Percentiles rank a stretch among this genome's conserved stretches.
Evolutionary conservation across 1,284 basidiomycete genomes (phyloP).

Genomic region (Cryptococcus floricola): DNA sequence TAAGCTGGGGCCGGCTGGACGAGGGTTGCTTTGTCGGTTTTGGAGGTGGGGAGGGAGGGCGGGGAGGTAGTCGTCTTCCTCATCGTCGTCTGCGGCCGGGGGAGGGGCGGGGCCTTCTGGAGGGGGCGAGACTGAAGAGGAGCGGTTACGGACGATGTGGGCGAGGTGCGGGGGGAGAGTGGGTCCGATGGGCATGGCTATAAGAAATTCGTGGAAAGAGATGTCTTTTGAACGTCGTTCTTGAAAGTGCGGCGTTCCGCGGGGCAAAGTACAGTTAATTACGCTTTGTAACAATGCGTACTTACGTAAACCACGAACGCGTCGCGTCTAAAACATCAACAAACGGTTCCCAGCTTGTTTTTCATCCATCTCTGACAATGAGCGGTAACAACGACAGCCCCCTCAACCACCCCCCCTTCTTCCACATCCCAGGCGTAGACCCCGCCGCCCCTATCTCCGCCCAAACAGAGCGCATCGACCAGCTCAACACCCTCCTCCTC

Average conservation of each 20-base stretch:
- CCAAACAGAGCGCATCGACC: slow-evolving; percentile 85
- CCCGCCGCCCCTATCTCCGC: slow-evolving; percentile 66
- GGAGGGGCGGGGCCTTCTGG: slow-evolving; percentile 9
- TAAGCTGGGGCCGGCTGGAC: slow-evolving; percentile 4
- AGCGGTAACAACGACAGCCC: slow-evolving; percentile 15
- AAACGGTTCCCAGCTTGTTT: not conserved
- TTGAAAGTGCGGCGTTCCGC: too few relatives aligned
- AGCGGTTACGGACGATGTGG: slow-evolving; percentile 16
- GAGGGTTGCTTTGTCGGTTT: slow-evolving; percentile 20
- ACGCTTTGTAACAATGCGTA: too few relatives aligned
- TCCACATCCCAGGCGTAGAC: slow-evolving; percentile 67
- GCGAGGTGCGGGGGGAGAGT: slow-evolving; percentile 38
- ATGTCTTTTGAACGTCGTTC: too few relatives aligned
- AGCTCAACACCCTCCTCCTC: slow-evolving; percentile 74
- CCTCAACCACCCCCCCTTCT: slow-evolving; percentile 43
- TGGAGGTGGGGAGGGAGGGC: slow-evolving; percentile 39
- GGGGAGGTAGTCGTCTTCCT: slow-evolving; percentile 73
- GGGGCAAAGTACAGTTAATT: too few relatives aligned
- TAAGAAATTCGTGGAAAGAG: not conserved
- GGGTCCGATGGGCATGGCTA: slow-evolving; percentile 35
- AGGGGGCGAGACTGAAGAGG: slow-evolving; percentile 12
- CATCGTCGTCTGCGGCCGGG: slow-evolving; percentile 50
- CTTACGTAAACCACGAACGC: too few relatives aligned
- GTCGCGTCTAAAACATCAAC: too few relatives aligned
- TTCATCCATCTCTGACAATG: not conserved